Evolutionary conservation across 805 yeast species (phyloP).

Genomic region (Nakazawaea siamensis): DNA sequence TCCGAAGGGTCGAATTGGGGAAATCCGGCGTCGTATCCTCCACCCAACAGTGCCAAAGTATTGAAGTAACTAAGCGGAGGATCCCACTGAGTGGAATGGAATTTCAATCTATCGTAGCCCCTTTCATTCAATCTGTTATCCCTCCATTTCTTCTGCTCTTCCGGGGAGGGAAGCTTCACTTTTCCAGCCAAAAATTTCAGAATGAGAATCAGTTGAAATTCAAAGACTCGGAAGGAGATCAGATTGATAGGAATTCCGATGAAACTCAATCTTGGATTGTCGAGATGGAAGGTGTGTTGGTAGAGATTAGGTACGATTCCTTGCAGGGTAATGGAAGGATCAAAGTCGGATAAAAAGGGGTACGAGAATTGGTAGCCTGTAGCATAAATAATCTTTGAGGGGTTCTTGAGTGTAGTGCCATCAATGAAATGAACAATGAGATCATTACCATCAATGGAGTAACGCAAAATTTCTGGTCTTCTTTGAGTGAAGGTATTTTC

Average conservation of each 20-base stretch:
- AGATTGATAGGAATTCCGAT: conserved; percentile 31
- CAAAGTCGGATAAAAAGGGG: conserved; percentile 17
- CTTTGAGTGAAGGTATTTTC: conserved; percentile 11
- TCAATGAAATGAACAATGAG: conserved; percentile 18
- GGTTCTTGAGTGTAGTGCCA: conserved; percentile 13
- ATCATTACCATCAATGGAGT: conserved; percentile 8
- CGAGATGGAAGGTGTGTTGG: conserved; percentile 24
- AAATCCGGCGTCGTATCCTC: conserved; percentile 12
- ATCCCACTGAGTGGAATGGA: conserved; percentile 27
- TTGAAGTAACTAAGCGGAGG: conserved; percentile 22
- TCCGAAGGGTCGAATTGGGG: conserved; percentile 5
- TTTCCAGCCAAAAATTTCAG: conserved; percentile 25
- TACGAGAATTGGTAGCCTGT: conserved; percentile 20
- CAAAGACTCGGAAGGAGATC: conserved; percentile 30
- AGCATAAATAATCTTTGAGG: conserved; percentile 18
- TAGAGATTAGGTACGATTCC: conserved; percentile 21
- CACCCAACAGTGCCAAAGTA: conserved; percentile 20
- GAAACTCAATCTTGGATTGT: conserved; percentile 25
- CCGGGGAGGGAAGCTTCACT: conserved; percentile 20
- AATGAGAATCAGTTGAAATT: conserved; percentile 30
- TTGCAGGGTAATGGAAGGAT: conserved; percentile 20
- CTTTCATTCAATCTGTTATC: conserved; percentile 17
- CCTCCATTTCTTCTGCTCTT: conserved; percentile 25
- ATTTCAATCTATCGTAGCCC: conserved; percentile 20
- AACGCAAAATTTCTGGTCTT: conserved; percentile 21